Evolutionary conservation across 345 rosid species (phyloP), one percentile per base, ranked within the genome.

Genomic region (Eucalyptus cloeziana): DNA sequence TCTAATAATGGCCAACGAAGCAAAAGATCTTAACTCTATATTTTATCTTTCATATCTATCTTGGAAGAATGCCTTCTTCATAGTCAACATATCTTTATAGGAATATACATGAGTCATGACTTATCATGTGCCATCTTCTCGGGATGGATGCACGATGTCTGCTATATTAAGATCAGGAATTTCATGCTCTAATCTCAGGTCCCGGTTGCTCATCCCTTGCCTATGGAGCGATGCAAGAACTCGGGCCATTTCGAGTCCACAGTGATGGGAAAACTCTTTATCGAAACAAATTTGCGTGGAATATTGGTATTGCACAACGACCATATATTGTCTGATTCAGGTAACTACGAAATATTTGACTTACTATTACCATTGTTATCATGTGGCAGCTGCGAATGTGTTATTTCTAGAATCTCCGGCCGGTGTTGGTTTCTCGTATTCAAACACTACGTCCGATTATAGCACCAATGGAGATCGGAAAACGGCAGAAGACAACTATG

Each of bases 401-500:
- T 62, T 95, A 90, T 96, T 97, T 90, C 71, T 97, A 37, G 99
- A 97, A 91, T 95, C 98, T 4, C 99, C 99, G 2, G 98, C 98
- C 2, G 98, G 99, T 13, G 97, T 97, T 4, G 99, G 99, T 31
- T 97, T 94, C 92, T 96, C 98, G 1, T 97, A 96, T 93, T 93
- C 99, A 3, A 97, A 97, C 89, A 94, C 89, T 31, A 92, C 97
- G 16, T 91, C 95, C 4, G 98, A 95, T 85, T 92, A 95, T 37
- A 49, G 49, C 2, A 54, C 91, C 6, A 94, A 88, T 50, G 99
- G 99, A 10, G 97, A 96, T 81, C 90, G 92, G 62, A 89, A 79
- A 31, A 96, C 99, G 27, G 97, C 97, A 0, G 92, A 86, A 7
- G 98, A 97, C 25, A 97, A 95, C 88, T 95, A 92, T 79, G 91